Percentiles rank a stretch among this genome's conserved stretches.
phyloP scores from a whole-genome alignment of 495 filamentous ascomycete species.

The Lophiotrema nucula region DNA sequence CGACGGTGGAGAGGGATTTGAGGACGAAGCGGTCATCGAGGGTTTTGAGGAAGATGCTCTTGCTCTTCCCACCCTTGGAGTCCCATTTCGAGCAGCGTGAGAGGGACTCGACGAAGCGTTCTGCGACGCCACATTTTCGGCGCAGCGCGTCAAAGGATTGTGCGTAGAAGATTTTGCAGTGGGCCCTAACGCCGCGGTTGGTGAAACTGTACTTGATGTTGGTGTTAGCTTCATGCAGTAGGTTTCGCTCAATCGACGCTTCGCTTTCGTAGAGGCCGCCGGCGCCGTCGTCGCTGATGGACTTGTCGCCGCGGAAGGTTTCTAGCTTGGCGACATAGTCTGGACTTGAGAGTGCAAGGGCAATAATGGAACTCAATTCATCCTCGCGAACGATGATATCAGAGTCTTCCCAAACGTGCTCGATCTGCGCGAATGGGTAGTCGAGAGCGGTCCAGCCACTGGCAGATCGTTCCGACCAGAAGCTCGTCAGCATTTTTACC shows the following conservation, averaged over 20 bases:
- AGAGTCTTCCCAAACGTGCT: constrained; percentile 97
- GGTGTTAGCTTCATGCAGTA: constrained; percentile 79
- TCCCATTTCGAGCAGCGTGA: constrained; percentile 98
- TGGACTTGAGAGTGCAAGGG: constrained; percentile 80
- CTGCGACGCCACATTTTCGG: constrained; percentile 85
- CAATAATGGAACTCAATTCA: constrained; percentile 93
- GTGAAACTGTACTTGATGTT: constrained; percentile 94
- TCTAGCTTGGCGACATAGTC: constrained; percentile 81
- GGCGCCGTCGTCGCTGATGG: constrained; percentile 30
- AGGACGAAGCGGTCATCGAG: constrained; percentile 91
- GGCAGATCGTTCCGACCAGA: constrained; percentile 97
- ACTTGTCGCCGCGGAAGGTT: constrained; percentile 60
- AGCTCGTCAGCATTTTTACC: constrained; percentile 91
- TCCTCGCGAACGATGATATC: constrained; percentile 97
- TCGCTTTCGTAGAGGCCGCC: constrained; percentile 32
- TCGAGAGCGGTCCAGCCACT: constrained; percentile 94
- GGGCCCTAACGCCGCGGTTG: constrained; percentile 87
- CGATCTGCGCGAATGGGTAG: constrained; percentile 81
- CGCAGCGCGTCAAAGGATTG: constrained; percentile 96
- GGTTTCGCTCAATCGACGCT: constrained; percentile 43
- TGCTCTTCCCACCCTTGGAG: constrained; percentile 96
- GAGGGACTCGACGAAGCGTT: constrained; percentile 91
- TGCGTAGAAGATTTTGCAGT: constrained; percentile 96
- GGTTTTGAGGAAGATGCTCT: constrained; percentile 96
- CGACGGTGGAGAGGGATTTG: constrained; percentile 82